Conservation (phyloP, 192 early-diverging fungal genomes). For the Umbelopsis vinacea region DNA sequence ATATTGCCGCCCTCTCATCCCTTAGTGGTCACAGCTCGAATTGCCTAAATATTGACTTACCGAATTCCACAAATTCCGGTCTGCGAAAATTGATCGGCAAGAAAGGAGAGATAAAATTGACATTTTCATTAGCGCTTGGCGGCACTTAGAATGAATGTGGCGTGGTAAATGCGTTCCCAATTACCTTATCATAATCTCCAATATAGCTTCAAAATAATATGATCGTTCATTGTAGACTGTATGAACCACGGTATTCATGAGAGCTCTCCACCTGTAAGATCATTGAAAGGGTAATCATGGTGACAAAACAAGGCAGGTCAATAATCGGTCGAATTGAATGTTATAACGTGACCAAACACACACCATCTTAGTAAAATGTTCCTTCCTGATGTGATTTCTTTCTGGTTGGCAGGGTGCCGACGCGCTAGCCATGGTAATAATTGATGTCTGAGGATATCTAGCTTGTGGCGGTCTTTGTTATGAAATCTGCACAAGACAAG, state of each 20-base stretch:
- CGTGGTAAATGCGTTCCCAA: background rate
- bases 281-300: background rate
- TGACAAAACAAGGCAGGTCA: background rate
- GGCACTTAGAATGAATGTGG: background rate
- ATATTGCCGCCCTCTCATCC: no score
- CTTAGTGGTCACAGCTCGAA: no score
- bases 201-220: slow-evolving; percentile 51
- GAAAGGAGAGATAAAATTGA: background rate
- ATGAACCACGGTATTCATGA: slow-evolving; percentile 40
- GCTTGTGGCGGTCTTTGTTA: slow-evolving; percentile 44
- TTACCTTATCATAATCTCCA: slow-evolving; percentile 41
- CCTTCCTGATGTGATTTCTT: background rate
- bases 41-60: slow-evolving; percentile 2
- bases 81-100: background rate
- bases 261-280: slow-evolving; percentile 44
- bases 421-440: slow-evolving; percentile 41
- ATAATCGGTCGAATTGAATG: background rate
- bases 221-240: slow-evolving; percentile 45
- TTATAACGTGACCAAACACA: background rate
- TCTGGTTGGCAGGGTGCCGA: background rate
- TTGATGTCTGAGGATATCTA: slow-evolving; percentile 43
- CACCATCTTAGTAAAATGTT: slow-evolving; percentile 8
- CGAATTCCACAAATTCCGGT: slow-evolving; percentile 23
- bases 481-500: slow-evolving; percentile 33
- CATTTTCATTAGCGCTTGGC: background rate